Base-by-base conservation (phyloP, 2,329 filamentous ascomycete species). In the Pseudocercospora crystallina region DNA sequence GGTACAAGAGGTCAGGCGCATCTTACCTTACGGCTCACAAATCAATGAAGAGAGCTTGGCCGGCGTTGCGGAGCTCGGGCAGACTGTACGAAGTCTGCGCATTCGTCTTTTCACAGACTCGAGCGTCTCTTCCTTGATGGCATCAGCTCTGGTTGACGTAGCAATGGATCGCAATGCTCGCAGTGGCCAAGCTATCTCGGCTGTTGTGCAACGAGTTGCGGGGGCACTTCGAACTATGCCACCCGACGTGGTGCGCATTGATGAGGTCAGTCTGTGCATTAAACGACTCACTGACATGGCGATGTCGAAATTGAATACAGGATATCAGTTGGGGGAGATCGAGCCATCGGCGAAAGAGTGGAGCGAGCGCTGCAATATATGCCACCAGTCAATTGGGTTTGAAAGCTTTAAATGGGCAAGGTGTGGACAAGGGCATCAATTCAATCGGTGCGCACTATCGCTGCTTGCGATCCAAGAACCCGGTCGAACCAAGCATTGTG, bases 391-490 rank as follows among this genome's bases (percentile, higher is more conserved):
- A 0, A 75, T 83, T 35, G 65, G 68, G 1, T 78, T 81, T 63
- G 70, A 72, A 41, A 76, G 76, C 41, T 60, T 75, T 9, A 61
- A 60, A 1, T 73, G 73, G 60, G 77, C 77, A 0, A 69, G 72
- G 36, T 83, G 80, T 60, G 60, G 58, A 1, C 71, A 72, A 40
- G 79, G 78, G 0, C 80, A 83, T 67, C 53, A 76, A 36, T 82
- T 80, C 51, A 65, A 69, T n/a, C 72, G 80, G 32, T 83, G 80
- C 58, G 72, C 71, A 10, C 56, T 82, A 15, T 79, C 76, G n/a
- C 77, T 80, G 44, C 58, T 81, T 5, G 71, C 78, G 1, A 80
- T 83, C 5, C 79, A 81, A 60, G 72, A 75, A 31, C 79, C 80
- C 2, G 74, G 74, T 1, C 69, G 76, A 2, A 77, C 78, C 10